Evolutionary conservation across 1,139 yeast genomes (phyloP).

Genomic region (Hyphopichia khmerensis): DNA sequence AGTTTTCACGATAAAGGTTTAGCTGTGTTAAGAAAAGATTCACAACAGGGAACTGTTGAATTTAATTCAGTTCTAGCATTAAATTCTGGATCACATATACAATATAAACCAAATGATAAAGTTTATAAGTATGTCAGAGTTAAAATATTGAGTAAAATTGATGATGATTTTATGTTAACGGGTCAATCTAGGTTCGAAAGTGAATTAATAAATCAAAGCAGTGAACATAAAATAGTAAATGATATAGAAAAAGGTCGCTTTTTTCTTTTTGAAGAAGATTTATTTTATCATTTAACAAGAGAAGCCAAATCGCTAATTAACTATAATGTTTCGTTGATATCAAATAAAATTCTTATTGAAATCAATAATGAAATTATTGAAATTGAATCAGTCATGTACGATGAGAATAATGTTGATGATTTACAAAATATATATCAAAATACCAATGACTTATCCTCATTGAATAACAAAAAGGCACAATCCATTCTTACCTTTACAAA

Average conservation of each 20-base stretch:
- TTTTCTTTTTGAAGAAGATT: conserved; percentile 82
- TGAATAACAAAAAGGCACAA: conserved; percentile 48
- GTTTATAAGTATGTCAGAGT: conserved; percentile 48
- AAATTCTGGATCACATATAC: conserved; percentile 7
- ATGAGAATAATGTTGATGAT: conserved; percentile 46
- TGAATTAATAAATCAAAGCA: conserved; percentile 14
- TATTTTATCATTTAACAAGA: conserved; percentile 65
- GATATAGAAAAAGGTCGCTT: conserved; percentile 63
- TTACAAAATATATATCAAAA: conserved; percentile 28
- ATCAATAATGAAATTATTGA: conserved; percentile 68
- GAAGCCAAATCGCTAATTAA: conserved; percentile 77
- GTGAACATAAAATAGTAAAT: conserved; percentile 42
- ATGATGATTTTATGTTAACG: conserved; percentile 49
- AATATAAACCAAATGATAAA: conserved; percentile 25
- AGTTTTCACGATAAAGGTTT: conserved; percentile 70
- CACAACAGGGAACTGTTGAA: conserved; percentile 30
- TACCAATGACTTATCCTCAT: conserved; percentile 29
- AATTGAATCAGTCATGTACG: conserved; percentile 58
- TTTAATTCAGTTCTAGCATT: conserved; percentile 30
- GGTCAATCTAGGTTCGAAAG: conserved; percentile 43
- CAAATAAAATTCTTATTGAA: conserved; percentile 66
- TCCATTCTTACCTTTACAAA: conserved; percentile 52
- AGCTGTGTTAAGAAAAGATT: conserved; percentile 56
- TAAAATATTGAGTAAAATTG: conserved; percentile 52
- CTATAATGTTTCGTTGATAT: conserved; percentile 66